Evolutionary conservation across 2,329 filamentous ascomycete genomes (phyloP).

Genomic region (Ascochyta rabiei): DNA sequence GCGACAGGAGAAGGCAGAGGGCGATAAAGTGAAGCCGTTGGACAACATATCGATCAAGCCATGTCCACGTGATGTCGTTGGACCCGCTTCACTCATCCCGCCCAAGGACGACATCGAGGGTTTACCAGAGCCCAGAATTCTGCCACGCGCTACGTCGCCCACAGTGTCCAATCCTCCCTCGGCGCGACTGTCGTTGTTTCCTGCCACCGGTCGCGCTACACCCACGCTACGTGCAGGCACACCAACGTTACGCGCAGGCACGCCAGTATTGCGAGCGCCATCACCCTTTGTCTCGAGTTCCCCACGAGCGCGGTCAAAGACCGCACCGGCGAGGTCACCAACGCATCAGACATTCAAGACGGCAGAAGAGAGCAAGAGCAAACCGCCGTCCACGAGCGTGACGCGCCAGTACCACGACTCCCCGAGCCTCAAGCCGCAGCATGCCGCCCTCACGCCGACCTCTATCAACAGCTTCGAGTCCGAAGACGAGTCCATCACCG

Average conservation of each 20-base stretch:
- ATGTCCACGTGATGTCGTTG: constrained; percentile 4
- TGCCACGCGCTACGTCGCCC: constrained; percentile 44
- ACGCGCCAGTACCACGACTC: constrained; percentile 16
- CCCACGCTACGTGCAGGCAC: constrained; percentile 11
- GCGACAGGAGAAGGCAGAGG: constrained; percentile 44
- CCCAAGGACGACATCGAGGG: constrained; percentile 24
- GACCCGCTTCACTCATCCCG: constrained; percentile 15
- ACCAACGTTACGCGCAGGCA: constrained; percentile 15
- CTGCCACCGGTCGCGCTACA: constrained; percentile 26
- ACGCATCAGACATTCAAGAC: constrained; percentile 29
- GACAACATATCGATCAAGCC: constrained; percentile 43
- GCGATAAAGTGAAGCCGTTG: constrained; percentile 43
- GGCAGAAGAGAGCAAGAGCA: constrained; percentile 9
- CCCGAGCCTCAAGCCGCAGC: constrained; percentile 20
- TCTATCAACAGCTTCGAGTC: constrained; percentile 40
- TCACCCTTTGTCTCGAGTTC: constrained; percentile 32
- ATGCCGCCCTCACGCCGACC: constrained; percentile 32
- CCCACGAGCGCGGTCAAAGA: constrained; percentile 34
- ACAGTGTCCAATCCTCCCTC: constrained; percentile 34
- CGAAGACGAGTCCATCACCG: constrained; percentile 36
- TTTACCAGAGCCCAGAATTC: constrained; percentile 26
- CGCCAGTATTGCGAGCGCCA: constrained; percentile 26
- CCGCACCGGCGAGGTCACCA: constrained; percentile 39
- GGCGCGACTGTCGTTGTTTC: constrained; percentile 42
- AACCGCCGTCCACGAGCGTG: constrained; percentile 8